Percentiles rank a stretch among this genome's conserved stretches.
phyloP scores from a whole-genome alignment of 108 stramenopile genomes.

The Cylindrotheca closterium region DNA sequence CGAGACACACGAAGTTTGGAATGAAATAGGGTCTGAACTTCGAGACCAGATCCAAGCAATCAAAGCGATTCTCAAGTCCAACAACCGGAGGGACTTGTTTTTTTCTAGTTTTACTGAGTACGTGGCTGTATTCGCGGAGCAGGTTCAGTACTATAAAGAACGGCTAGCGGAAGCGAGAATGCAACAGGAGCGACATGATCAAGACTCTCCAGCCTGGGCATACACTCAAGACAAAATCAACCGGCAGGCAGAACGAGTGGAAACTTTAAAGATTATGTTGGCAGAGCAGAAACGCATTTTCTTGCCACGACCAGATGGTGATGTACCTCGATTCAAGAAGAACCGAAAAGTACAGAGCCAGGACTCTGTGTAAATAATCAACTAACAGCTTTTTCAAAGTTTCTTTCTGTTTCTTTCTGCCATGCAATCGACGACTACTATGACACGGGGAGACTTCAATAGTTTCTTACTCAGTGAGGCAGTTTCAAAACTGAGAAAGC shows the following conservation, averaged over 20 bases:
- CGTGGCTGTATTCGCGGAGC: constrained; percentile 55
- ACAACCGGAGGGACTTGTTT: constrained; percentile 29
- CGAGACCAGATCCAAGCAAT: constrained; percentile 31
- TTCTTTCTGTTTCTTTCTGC: neutral
- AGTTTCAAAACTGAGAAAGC: too few species aligned
- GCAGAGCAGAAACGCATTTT: constrained; percentile 46
- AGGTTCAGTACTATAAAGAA: constrained; percentile 46
- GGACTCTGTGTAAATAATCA: too few species aligned
- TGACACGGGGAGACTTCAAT: too few species aligned
- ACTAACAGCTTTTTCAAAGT: neutral
- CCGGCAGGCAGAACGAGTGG: constrained; percentile 33
- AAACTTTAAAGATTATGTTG: constrained; percentile 25
- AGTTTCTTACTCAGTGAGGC: too few species aligned
- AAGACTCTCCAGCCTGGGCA: constrained; percentile 4
- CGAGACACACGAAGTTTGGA: constrained; percentile 17
- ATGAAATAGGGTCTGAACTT: constrained; percentile 24
- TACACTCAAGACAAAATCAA: constrained; percentile 41
- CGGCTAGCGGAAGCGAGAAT: constrained; percentile 42
- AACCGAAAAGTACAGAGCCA: too few species aligned
- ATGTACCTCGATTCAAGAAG: too few species aligned
- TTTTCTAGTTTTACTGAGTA: constrained; percentile 53
- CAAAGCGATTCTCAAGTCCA: constrained; percentile 24
- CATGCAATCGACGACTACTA: too few species aligned
- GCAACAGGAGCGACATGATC: constrained; percentile 5
- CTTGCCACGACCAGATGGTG: too few species aligned